Evolutionary conservation across 1,284 basidiomycete species (phyloP).

Genomic region (Irpex sp.): DNA sequence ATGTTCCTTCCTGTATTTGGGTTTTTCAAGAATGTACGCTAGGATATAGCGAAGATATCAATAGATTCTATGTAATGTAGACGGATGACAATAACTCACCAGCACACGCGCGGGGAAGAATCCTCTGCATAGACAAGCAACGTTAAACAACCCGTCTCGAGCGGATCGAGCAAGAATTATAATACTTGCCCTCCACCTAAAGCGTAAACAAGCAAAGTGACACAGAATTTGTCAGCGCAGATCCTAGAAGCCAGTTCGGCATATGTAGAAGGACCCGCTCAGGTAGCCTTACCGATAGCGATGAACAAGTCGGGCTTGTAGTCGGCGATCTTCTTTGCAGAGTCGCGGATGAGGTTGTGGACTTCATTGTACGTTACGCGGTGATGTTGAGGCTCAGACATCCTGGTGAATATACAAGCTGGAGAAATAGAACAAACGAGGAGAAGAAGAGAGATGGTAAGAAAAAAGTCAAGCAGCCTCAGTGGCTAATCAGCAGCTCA

Average conservation of each 20-base stretch:
- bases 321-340: constrained; percentile 56
- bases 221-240: neutral
- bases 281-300: constrained; percentile 63
- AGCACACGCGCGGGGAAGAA: constrained; percentile 93
- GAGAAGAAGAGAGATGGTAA: constrained; percentile 1
- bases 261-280: constrained; percentile 7
- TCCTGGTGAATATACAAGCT: constrained; percentile 15
- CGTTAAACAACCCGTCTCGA: neutral
- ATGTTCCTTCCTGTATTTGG: constrained; percentile 70
- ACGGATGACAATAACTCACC: constrained; percentile 34
- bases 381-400: constrained; percentile 49
- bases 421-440: neutral
- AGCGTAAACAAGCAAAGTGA: constrained; percentile 5
- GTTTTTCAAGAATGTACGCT: constrained; percentile 86
- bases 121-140: constrained; percentile 46
- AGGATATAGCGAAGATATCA: constrained; percentile 1
- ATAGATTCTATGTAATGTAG: neutral
- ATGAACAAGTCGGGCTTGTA: constrained; percentile 79
- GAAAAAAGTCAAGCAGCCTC: neutral
- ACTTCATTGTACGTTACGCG: constrained; percentile 80
- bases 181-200: constrained; percentile 72
- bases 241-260: neutral
- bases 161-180: neutral
- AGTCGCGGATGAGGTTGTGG: constrained; percentile 69
- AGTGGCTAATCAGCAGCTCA: neutral